phyloP scores from a whole-genome alignment of 345 rosid species.

The Gossypium longicalyx region DNA sequence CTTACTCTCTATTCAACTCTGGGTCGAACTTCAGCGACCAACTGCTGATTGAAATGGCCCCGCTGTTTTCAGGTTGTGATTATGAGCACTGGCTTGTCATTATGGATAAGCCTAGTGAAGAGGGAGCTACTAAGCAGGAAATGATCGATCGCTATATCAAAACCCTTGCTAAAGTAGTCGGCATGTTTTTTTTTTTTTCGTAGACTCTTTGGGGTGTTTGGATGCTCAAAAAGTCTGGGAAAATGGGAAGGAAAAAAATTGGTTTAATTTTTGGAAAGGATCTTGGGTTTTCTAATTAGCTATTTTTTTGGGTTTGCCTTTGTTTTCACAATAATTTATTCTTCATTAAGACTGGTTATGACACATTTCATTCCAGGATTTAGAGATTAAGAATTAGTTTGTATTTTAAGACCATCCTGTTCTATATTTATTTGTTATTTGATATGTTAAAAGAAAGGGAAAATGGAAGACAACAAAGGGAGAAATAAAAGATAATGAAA shows the following conservation, averaged over 20 bases:
- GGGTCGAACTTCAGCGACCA: conserved; percentile 87
- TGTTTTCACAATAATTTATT: neutral
- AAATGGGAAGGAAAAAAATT: neutral
- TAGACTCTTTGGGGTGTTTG: neutral
- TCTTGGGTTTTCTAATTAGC: neutral
- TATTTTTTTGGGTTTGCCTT: neutral
- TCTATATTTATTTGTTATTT: neutral
- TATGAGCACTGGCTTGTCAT: conserved; percentile 94
- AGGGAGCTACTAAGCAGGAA: conserved; percentile 78
- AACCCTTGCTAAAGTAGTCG: conserved; percentile 72
- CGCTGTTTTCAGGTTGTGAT: conserved; percentile 88
- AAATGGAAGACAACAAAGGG: too few relatives aligned
- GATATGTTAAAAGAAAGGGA: neutral
- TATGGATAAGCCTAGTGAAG: conserved; percentile 90
- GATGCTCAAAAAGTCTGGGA: neutral
- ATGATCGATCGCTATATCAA: conserved; percentile 85
- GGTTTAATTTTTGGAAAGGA: neutral
- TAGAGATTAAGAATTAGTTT: neutral
- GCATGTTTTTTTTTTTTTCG: neutral
- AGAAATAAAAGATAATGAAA: too few relatives aligned
- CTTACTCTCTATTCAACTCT: conserved; percentile 83
- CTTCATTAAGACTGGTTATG: neutral
- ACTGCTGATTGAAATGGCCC: conserved; percentile 92
- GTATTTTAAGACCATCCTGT: neutral
- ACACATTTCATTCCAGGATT: neutral